Evolutionary conservation across 1,284 basidiomycete genomes (phyloP).

Genomic region (Pseudozyma hubeiensis): DNA sequence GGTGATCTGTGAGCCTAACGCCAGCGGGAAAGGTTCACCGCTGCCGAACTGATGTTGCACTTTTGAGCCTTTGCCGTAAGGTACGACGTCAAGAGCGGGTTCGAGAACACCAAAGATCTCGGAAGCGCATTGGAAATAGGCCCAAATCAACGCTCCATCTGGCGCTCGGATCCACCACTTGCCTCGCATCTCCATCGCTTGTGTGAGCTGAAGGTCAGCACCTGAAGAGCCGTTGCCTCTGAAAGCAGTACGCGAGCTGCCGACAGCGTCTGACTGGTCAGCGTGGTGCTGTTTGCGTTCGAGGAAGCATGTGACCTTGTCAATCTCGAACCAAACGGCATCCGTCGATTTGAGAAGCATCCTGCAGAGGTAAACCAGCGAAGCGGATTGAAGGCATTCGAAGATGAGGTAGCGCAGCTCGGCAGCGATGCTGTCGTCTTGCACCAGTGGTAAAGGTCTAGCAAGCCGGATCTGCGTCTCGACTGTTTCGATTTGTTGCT

Average conservation of each 20-base stretch:
- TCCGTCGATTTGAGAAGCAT: slow-evolving; percentile 23
- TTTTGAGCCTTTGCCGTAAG: too few relatives aligned
- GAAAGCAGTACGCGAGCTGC: background rate
- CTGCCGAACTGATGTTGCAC: slow-evolving; percentile 4
- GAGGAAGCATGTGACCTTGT: slow-evolving; percentile 23
- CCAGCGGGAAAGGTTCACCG: slow-evolving; percentile 10
- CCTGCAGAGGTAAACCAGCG: slow-evolving; percentile 23
- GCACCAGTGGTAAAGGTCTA: slow-evolving; percentile 11
- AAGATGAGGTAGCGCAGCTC: slow-evolving; percentile 32
- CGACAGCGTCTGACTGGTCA: background rate
- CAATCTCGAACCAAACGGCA: slow-evolving; percentile 21
- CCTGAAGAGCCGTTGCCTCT: background rate
- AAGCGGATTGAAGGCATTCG: slow-evolving; percentile 24
- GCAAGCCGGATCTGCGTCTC: slow-evolving; percentile 30
- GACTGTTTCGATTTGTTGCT: slow-evolving; percentile 13
- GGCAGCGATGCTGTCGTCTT: slow-evolving; percentile 30
- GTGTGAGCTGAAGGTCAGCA: slow-evolving; percentile 7
- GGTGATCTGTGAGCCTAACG: slow-evolving; percentile 9
- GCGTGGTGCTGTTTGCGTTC: slow-evolving; percentile 17
- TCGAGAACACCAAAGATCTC: slow-evolving; percentile 24
- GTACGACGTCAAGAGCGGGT: background rate
- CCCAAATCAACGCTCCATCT: slow-evolving; percentile 27
- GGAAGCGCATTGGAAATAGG: slow-evolving; percentile 20
- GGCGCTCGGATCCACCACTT: slow-evolving; percentile 30
- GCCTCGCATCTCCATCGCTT: slow-evolving; percentile 17